These are phyloP conservation scores for Linnemannia elongata DNA, from an alignment of 192 early-diverging fungal species.

Conservation along the genomic window DNA sequence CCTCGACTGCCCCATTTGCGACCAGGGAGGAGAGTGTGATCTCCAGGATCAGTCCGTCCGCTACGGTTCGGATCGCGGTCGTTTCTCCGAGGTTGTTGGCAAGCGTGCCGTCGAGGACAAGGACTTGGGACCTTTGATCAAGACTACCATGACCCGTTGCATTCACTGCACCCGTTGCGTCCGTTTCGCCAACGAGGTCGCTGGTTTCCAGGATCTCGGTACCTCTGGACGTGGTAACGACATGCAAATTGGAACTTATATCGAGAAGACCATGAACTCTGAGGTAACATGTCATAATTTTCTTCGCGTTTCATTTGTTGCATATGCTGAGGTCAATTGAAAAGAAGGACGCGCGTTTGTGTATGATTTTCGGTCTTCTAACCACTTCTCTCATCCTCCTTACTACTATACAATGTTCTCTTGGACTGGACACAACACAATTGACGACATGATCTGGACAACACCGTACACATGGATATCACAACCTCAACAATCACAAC, in stretches of 20 bases:
- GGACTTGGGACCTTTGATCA: conserved; percentile 95
- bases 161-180: conserved; percentile 99
- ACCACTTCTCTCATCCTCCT: not conserved
- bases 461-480: not conserved
- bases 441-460: not conserved
- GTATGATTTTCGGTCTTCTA: not conserved
- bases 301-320: not conserved
- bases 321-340: not conserved
- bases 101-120: conserved; percentile 99
- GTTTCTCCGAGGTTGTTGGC: conserved; percentile 84
- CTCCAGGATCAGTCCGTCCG: conserved; percentile 98
- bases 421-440: not conserved
- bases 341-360: not conserved
- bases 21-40: conserved; percentile 99
- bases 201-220: conserved; percentile 94
- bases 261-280: conserved; percentile 87
- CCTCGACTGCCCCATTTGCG: conserved; percentile 98
- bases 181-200: conserved; percentile 98
- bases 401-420: not conserved
- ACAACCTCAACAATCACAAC: not conserved
- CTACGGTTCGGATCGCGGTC: conserved; percentile 94
- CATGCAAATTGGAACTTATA: conserved; percentile 98
- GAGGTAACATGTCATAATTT: conserved; percentile 63
- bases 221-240: conserved; percentile 96
- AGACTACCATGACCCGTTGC: conserved; percentile 98